Conservation (phyloP, 2,329 filamentous ascomycete genomes). For the Aureobasidium sp. region DNA sequence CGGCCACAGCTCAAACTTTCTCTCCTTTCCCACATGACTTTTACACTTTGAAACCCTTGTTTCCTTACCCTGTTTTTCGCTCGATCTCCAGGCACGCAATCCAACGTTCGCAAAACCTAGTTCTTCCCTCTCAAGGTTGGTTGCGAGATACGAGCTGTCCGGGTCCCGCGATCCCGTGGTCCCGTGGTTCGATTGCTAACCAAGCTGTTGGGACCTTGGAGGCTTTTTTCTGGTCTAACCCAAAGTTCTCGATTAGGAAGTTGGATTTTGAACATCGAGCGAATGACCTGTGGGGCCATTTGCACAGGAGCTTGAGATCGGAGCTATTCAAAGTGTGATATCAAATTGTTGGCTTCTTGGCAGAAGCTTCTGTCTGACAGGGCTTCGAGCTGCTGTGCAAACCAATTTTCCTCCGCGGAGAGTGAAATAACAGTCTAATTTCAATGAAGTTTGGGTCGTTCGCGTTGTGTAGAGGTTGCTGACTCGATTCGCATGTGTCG, state of each 20-base stretch:
- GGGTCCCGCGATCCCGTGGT: too few relatives aligned
- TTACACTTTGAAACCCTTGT: neutral
- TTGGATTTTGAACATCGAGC: neutral
- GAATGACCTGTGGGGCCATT: neutral
- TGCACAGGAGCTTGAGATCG: neutral
- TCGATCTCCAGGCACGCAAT: neutral
- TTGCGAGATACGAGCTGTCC: neutral
- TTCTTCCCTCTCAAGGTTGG: too few relatives aligned
- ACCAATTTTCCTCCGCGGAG: neutral
- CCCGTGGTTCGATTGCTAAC: neutral
- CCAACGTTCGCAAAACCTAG: neutral
- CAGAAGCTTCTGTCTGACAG: neutral
- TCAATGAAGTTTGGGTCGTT: neutral
- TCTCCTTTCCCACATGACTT: neutral
- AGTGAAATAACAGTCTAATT: neutral
- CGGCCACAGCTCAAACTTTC: neutral
- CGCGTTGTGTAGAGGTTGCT: neutral
- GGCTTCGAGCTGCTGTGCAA: neutral
- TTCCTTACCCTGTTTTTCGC: neutral
- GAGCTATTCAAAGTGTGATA: neutral
- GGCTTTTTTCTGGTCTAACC: neutral
- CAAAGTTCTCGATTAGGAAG: neutral
- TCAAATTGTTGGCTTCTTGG: neutral
- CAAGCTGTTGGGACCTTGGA: too few relatives aligned
- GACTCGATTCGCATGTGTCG: neutral